Conservation (phyloP, 2,329 filamentous ascomycete species). For the Anthostomella pinea region DNA sequence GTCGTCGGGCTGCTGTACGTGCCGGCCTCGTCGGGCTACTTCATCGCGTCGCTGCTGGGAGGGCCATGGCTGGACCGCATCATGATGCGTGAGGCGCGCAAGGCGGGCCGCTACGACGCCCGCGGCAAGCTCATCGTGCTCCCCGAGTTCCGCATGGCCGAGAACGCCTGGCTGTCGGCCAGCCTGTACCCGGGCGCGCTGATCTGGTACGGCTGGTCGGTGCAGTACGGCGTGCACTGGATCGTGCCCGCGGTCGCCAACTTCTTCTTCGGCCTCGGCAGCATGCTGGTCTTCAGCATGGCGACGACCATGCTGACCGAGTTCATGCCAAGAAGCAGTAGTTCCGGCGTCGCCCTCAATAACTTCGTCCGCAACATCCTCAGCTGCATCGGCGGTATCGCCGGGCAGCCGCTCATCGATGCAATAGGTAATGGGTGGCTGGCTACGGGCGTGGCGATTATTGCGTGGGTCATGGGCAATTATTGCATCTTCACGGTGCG, state of each 20-base stretch:
- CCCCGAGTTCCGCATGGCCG: constrained; percentile 78
- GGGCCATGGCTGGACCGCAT: constrained; percentile 78
- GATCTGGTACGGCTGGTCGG: constrained; percentile 76
- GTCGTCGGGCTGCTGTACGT: constrained; percentile 75
- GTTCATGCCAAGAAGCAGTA: constrained; percentile 71
- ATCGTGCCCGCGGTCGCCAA: constrained; percentile 61
- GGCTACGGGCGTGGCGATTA: constrained; percentile 57
- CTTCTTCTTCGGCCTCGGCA: constrained; percentile 72
- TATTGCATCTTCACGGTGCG: constrained; percentile 59
- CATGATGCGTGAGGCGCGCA: constrained; percentile 73
- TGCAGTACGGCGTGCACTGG: constrained; percentile 63
- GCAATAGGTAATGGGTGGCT: constrained; percentile 75
- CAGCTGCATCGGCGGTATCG: constrained; percentile 66
- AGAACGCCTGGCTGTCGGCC: constrained; percentile 77
- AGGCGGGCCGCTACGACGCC: constrained; percentile 65
- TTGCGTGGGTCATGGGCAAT: constrained; percentile 56
- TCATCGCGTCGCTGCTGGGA: constrained; percentile 64
- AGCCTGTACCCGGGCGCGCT: constrained; percentile 67
- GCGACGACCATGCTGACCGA: constrained; percentile 82
- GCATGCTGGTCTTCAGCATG: constrained; percentile 74
- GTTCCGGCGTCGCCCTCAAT: constrained; percentile 73
- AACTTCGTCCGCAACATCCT: constrained; percentile 81
- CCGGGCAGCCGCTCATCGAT: constrained; percentile 67
- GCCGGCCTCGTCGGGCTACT: constrained; percentile 71
- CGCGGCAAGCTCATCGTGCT: constrained; percentile 63